Evolutionary conservation across 2,329 filamentous ascomycete genomes (phyloP), one percentile per base, ranked within the genome.

Genomic region (Cryphonectria nitschkei): DNA sequence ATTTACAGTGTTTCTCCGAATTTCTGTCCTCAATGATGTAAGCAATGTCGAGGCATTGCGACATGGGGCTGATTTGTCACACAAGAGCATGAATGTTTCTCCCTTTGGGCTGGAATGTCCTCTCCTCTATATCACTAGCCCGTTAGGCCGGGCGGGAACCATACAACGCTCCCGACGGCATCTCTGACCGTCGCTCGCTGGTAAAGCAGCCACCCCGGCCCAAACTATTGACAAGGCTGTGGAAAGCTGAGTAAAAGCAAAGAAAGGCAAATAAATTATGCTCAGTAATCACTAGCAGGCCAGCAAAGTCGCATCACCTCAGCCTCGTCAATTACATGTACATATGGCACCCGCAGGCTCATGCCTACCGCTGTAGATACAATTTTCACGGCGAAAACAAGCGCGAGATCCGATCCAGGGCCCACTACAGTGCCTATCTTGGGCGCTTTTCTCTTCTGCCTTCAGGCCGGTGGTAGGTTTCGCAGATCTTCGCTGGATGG

Each of bases 1-100:
- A 22, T 32, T 32, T 32, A 29, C 54, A 32, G 54, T 58, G 26
- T 56, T 26, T 43, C 39, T 32, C 41, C 29, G 37, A 39, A 3
- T 41, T 32, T 32, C 22, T 50, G 46, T 50, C 19, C 26, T 52
- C 61, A 65, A 69, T 71, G 67, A 71, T 65, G 70, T 71, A 71
- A 71, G 70, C 70, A 60, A 22, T 41, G 29, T 19, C 54, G 54
- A 58, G 13, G 26, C 54, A 32, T 8, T 29, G 26, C 2, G 54
- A 19, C 54, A 29, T 29, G 26, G 46, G 26, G 26, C 32, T 71
- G 70, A 71, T 71, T 71, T 71, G 70, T 71, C 70, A 71, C 54
- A 32, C 26, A 32, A 29, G n/a, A 2, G 29, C 32, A 56, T n/a
- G 19, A 32, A 19, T 19, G 19, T 58, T 58, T 19, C 4, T 4